A percentile compares a stretch with the other conserved stretches of the same genome.
Conservation (phyloP, 441 rosid genomes). For the Pelargonium myrrhifolium region DNA sequence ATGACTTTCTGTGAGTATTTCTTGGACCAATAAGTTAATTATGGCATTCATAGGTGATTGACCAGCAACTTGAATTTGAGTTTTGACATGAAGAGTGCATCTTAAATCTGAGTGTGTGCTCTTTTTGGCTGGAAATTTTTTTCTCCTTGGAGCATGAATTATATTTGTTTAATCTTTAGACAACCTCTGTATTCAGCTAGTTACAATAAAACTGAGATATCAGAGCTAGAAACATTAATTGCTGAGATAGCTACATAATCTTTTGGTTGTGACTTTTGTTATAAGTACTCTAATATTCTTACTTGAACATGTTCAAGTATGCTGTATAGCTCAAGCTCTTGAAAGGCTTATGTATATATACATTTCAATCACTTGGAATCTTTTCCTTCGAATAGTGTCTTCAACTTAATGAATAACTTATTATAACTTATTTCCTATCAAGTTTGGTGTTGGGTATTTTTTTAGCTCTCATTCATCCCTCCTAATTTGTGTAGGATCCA, state of each 20-base stretch:
- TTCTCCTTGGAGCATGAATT: neutral
- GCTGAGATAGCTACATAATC: too few relatives aligned
- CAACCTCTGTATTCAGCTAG: neutral
- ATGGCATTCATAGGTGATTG: neutral
- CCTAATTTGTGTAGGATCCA: conserved; percentile 49
- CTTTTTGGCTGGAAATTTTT: neutral
- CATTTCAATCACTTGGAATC: too few relatives aligned
- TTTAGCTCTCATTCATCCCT: neutral
- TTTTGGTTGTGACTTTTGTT: neutral
- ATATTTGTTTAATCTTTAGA: neutral
- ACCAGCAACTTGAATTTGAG: neutral
- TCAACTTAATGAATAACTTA: too few relatives aligned
- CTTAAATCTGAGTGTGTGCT: neutral
- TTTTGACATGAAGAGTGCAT: neutral
- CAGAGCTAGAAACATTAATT: neutral
- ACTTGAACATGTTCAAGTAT: neutral
- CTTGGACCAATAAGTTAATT: neutral
- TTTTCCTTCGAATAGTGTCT: too few relatives aligned
- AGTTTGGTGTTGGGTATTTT: neutral
- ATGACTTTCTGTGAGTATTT: neutral
- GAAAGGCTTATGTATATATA: neutral
- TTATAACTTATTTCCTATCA: too few relatives aligned
- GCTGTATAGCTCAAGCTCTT: neutral
- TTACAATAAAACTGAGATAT: neutral
- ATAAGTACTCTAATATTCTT: neutral